phyloP scores from a whole-genome alignment of 148 eudicot species.

The Dysphania ambrosioides region DNA sequence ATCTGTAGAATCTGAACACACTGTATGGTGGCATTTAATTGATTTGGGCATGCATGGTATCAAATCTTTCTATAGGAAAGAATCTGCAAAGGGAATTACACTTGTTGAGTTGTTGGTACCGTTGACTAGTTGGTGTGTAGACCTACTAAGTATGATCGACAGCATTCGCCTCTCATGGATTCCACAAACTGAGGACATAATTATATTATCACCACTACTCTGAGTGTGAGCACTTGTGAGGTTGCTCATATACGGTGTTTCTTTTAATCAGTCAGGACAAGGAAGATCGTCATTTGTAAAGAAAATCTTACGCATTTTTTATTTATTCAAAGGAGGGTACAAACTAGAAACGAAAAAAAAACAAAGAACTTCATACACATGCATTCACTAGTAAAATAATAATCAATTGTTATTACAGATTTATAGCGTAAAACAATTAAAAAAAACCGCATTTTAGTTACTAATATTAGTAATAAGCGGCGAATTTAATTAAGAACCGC shows the following conservation, averaged over 20 bases:
- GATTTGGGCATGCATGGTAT: not conserved
- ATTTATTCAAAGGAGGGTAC: too few relatives aligned
- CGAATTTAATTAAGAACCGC: too few relatives aligned
- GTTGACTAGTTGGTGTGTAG: slow-evolving; percentile 1
- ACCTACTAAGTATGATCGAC: not conserved
- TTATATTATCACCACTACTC: not conserved
- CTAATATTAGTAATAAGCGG: too few relatives aligned
- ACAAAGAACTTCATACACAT: too few relatives aligned
- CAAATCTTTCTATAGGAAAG: not conserved
- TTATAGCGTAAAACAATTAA: too few relatives aligned
- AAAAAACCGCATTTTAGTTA: too few relatives aligned
- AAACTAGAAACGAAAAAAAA: too few relatives aligned
- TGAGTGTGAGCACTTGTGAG: too few relatives aligned
- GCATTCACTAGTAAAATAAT: too few relatives aligned
- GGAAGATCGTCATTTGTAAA: not conserved
- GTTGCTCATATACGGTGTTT: too few relatives aligned
- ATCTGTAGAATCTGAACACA: not conserved
- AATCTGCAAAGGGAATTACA: slow-evolving; percentile 7
- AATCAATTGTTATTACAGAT: too few relatives aligned
- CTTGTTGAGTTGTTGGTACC: not conserved
- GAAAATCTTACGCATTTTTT: not conserved
- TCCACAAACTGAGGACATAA: not conserved
- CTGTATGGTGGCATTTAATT: not conserved
- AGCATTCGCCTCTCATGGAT: not conserved
- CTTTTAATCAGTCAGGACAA: not conserved